A percentile compares a stretch with the other conserved stretches of the same genome.
These are phyloP conservation scores for Sporothrix curviconia DNA, from an alignment of 2,329 filamentous ascomycete species.

Conservation along the genomic window DNA sequence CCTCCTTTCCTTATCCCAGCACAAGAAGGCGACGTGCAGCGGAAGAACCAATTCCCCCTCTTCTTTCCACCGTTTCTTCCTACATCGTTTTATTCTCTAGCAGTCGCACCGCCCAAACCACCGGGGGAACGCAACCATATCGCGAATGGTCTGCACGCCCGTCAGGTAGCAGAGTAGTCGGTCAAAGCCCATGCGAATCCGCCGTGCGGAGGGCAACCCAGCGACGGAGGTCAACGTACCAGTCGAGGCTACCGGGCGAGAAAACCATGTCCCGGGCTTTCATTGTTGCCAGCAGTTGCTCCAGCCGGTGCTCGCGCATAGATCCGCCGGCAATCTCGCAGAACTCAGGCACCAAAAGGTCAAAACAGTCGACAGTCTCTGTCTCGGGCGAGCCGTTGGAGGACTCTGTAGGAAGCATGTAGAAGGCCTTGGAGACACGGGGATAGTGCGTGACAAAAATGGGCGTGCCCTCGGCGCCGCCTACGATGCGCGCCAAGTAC, in stretches of 20 bases:
- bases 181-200: conserved; percentile 87
- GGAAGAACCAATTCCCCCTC: no score
- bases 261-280: conserved; percentile 8
- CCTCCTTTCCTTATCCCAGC: no score
- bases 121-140: conserved; percentile 79
- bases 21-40: no score
- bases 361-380: conserved; percentile 80
- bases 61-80: no score
- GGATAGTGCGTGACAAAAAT: conserved; percentile 94
- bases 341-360: conserved; percentile 76
- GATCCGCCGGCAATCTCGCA: conserved; percentile 86
- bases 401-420: conserved; percentile 38
- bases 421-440: conserved; percentile 85
- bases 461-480: conserved; percentile 47
- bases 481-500: conserved; percentile 62
- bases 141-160: conserved; percentile 74
- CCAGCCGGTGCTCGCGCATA: conserved; percentile 66
- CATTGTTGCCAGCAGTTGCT: conserved; percentile 12
- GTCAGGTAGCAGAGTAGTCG: conserved; percentile 76
- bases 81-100: no score
- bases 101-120: conserved; percentile 60
- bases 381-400: not conserved
- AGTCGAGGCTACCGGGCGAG: conserved; percentile 49
- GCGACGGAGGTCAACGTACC: conserved; percentile 82
- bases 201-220: conserved; percentile 87